Evolutionary conservation across 495 filamentous ascomycete genomes (phyloP).

Genomic region (Hypoxylon fragiforme): DNA sequence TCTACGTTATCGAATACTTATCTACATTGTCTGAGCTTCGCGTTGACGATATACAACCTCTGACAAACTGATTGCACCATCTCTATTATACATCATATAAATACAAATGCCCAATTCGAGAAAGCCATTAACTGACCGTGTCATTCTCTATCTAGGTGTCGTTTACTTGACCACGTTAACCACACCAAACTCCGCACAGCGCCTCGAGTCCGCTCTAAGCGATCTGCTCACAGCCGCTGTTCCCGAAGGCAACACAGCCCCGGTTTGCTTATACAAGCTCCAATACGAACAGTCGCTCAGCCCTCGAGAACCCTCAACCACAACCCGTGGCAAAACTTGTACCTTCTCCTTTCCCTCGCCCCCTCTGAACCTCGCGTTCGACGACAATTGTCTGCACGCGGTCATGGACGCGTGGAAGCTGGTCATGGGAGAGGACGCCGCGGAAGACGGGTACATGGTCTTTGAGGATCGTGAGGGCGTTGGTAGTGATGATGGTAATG

Average conservation of each 20-base stretch:
- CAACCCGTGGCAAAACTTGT: slow-evolving; percentile 12
- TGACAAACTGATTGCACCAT: slow-evolving; percentile 77
- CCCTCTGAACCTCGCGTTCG: slow-evolving; percentile 66
- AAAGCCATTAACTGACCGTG: slow-evolving; percentile 49
- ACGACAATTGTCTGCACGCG: slow-evolving; percentile 63
- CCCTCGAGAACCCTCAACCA: slow-evolving; percentile 30
- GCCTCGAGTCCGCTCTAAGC: slow-evolving; percentile 58
- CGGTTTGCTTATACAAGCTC: slow-evolving; percentile 21
- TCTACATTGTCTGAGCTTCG: slow-evolving; percentile 96
- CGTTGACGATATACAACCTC: slow-evolving; percentile 80
- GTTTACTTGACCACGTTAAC: slow-evolving; percentile 65
- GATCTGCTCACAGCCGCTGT: slow-evolving; percentile 52
- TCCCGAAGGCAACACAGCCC: slow-evolving; percentile 39
- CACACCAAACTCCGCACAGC: slow-evolving; percentile 40
- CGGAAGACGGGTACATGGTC: slow-evolving; percentile 63
- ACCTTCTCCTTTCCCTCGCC: slow-evolving; percentile 56
- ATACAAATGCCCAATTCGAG: slow-evolving; percentile 5
- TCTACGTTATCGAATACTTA: slow-evolving; percentile 87
- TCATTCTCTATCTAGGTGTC: slow-evolving; percentile 57
- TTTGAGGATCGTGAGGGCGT: slow-evolving; percentile 59
- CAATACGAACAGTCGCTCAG: slow-evolving; percentile 26
- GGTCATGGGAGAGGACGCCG: slow-evolving; percentile 57
- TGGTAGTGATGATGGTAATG: slow-evolving; percentile 52
- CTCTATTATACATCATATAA: slow-evolving; percentile 16
- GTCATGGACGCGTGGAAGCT: slow-evolving; percentile 66